Percentiles rank a stretch among this genome's conserved stretches.
These are phyloP conservation scores for Jimgerdemannia flammicorona DNA, from an alignment of 192 early-diverging fungal genomes.

Conservation along the genomic window DNA sequence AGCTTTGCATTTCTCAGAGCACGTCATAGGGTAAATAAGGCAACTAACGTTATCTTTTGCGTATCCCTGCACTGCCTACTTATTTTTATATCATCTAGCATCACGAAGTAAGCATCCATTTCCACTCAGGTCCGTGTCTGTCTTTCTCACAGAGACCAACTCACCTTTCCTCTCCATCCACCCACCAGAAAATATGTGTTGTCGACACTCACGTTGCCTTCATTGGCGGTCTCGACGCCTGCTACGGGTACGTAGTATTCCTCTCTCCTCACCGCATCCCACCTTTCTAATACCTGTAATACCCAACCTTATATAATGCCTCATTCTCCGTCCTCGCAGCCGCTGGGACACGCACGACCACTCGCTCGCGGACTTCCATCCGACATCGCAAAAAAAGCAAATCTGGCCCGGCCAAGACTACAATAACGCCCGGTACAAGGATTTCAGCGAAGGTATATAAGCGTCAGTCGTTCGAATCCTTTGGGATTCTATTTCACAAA, in stretches of 20 bases:
- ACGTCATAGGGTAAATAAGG: background rate
- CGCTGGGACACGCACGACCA: constrained; percentile 82
- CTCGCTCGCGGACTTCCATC: constrained; percentile 66
- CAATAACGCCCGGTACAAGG: constrained; percentile 83
- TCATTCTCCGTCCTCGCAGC: constrained; percentile 28
- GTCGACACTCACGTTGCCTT: constrained; percentile 80
- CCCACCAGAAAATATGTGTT: constrained; percentile 66
- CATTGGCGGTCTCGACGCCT: constrained; percentile 83
- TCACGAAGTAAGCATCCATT: constrained; percentile 46
- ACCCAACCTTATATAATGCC: background rate
- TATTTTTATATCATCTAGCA: constrained; percentile 24
- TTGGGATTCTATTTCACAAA: no score
- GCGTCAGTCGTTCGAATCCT: no score
- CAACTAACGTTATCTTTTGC: no score
- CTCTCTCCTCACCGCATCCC: background rate
- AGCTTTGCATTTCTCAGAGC: background rate
- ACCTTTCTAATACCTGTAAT: background rate
- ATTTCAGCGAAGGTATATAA: constrained; percentile 52
- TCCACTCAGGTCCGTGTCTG: background rate
- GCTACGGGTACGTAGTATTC: constrained; percentile 57
- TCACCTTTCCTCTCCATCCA: background rate
- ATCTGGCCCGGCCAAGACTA: constrained; percentile 82
- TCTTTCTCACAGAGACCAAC: background rate
- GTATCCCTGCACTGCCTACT: no score
- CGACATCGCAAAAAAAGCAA: constrained; percentile 34